These are phyloP conservation scores for Ustilago trichophora DNA, from an alignment of 1,284 basidiomycete species.

Conservation along the genomic window DNA sequence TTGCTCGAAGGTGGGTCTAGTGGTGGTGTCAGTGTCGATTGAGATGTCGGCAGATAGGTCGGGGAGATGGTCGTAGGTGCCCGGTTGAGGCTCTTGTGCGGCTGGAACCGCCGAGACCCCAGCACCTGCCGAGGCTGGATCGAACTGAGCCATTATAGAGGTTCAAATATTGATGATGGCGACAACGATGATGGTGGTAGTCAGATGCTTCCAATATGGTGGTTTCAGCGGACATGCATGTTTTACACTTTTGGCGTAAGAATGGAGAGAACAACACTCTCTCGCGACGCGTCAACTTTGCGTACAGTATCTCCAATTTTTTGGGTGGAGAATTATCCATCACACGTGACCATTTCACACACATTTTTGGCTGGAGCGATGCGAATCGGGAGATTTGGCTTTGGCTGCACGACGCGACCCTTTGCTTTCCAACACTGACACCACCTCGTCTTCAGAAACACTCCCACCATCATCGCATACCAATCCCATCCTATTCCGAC, in stretches of 20 bases:
- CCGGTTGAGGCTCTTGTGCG: constrained; percentile 1
- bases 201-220: neutral
- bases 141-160: constrained; percentile 1
- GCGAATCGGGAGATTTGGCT: constrained; percentile 6
- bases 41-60: constrained; percentile 35
- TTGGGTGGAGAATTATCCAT: neutral
- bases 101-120: neutral
- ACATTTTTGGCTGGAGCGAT: no score
- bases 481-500: neutral
- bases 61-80: constrained; percentile 31
- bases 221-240: neutral
- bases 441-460: no score
- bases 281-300: constrained; percentile 25
- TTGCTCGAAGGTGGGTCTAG: constrained; percentile 47
- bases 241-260: neutral
- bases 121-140: neutral
- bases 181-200: constrained; percentile 15
- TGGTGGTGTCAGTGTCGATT: constrained; percentile 4
- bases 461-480: neutral
- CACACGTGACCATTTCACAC: constrained; percentile 20
- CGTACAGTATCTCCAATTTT: no score
- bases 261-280: constrained; percentile 35
- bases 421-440: constrained; percentile 14
- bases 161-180: neutral
- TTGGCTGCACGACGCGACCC: constrained; percentile 30